Conservation (phyloP, 169 alveolate genomes). For the Plasmodium gaboni region DNA sequence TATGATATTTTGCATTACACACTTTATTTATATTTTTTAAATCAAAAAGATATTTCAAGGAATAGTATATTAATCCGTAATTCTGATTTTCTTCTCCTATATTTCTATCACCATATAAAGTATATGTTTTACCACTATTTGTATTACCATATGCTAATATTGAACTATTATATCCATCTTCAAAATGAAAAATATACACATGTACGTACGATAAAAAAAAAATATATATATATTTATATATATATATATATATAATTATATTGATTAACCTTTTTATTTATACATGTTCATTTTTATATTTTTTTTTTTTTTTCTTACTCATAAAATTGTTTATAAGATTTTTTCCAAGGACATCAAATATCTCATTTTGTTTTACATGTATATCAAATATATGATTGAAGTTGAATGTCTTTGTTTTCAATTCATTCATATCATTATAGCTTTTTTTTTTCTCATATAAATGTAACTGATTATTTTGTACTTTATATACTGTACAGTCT, state of each 20-base stretch:
- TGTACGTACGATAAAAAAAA: not conserved
- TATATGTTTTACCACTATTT: constrained; percentile 71
- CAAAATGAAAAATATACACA: not conserved
- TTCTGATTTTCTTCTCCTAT: not conserved
- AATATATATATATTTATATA: not conserved
- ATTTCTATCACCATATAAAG: constrained; percentile 50
- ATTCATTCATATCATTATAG: constrained; percentile 54
- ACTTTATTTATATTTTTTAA: constrained; percentile 38
- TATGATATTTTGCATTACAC: not conserved
- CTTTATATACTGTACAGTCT: constrained; percentile 44
- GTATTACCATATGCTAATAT: constrained; percentile 73
- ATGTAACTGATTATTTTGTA: constrained; percentile 54
- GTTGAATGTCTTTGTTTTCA: constrained; percentile 39
- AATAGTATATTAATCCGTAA: constrained; percentile 45
- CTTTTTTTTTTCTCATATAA: constrained; percentile 63
- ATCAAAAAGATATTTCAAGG: constrained; percentile 45
- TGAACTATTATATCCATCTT: constrained; percentile 75
- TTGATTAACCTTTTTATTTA: not conserved
- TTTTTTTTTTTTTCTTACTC: constrained; percentile 3
- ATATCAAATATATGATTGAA: constrained; percentile 56
- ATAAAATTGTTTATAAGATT: constrained; percentile 49
- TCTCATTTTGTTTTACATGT: constrained; percentile 42
- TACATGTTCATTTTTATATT: not conserved
- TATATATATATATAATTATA: constrained; percentile 2
- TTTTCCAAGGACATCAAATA: constrained; percentile 49